phyloP scores from a whole-genome alignment of 176 grass and related monocot genomes.

The Eragrostis curvula region DNA sequence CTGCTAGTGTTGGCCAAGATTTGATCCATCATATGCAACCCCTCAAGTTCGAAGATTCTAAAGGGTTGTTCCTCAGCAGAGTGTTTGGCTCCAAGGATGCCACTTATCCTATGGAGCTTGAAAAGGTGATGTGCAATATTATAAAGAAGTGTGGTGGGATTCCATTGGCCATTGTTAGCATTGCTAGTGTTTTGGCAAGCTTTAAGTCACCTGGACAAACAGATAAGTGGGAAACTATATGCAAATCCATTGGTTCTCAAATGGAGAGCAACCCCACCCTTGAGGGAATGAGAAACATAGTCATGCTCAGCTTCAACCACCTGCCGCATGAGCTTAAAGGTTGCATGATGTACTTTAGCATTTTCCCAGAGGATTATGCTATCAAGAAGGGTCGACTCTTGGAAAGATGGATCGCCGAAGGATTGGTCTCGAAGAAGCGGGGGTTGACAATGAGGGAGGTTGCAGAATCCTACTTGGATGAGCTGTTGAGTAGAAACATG shows the following conservation, averaged over 20 bases:
- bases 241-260: not conserved
- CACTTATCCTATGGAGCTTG: not conserved
- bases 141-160: constrained; percentile 23
- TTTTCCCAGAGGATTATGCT: constrained; percentile 28
- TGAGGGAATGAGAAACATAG: not conserved
- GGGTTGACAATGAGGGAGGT: not conserved
- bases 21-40: not conserved
- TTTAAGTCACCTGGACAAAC: not conserved
- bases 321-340: constrained; percentile 1
- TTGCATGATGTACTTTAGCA: constrained; percentile 25
- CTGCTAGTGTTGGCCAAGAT: too few species aligned
- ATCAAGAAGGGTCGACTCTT: not conserved
- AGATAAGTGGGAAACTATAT: not conserved
- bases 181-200: not conserved
- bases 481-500: not conserved
- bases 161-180: constrained; percentile 30
- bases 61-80: not conserved
- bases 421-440: not conserved
- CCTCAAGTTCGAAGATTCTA: not conserved
- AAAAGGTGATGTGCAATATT: not conserved
- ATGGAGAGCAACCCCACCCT: constrained; percentile 28
- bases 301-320: constrained; percentile 10
- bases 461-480: constrained; percentile 7
- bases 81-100: not conserved
- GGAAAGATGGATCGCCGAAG: constrained; percentile 1